These are phyloP conservation scores for Heterobasidion occidentale DNA, from an alignment of 1,284 basidiomycete species.

Conservation along the genomic window DNA sequence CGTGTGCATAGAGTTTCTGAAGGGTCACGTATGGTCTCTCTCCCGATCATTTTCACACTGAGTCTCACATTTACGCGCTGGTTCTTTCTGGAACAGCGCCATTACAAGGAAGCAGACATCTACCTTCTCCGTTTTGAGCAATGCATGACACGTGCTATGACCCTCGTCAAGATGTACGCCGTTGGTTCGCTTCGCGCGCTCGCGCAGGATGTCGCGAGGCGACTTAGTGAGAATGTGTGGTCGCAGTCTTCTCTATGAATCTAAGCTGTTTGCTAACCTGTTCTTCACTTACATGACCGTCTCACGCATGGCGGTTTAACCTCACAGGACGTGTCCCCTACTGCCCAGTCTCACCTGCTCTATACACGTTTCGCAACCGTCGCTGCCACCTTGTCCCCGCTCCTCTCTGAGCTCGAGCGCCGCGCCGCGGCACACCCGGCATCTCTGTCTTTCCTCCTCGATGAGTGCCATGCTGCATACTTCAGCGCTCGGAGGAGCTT, in stretches of 20 bases:
- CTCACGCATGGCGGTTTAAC: background rate
- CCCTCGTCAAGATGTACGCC: slow-evolving; percentile 91
- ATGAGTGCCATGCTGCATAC: slow-evolving; percentile 82
- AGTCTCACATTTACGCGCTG: background rate
- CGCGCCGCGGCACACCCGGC: slow-evolving; percentile 65
- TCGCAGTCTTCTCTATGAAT: too few species aligned
- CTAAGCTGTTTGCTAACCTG: background rate
- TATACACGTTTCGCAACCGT: slow-evolving; percentile 82
- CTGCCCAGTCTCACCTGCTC: slow-evolving; percentile 76
- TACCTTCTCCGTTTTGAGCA: slow-evolving; percentile 92
- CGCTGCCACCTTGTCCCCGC: slow-evolving; percentile 62
- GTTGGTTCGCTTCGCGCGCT: slow-evolving; percentile 74
- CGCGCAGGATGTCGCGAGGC: slow-evolving; percentile 64
- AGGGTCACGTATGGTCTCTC: slow-evolving; percentile 60
- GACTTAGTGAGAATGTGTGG: slow-evolving; percentile 64
- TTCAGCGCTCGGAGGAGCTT: slow-evolving; percentile 66
- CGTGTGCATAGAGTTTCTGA: slow-evolving; percentile 85
- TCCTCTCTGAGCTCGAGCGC: slow-evolving; percentile 79
- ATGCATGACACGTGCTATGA: slow-evolving; percentile 94
- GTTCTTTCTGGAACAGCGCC: slow-evolving; percentile 44
- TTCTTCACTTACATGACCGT: slow-evolving; percentile 1
- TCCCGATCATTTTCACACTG: background rate
- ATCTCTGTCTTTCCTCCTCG: slow-evolving; percentile 68
- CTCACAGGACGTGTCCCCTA: slow-evolving; percentile 68
- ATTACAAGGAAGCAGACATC: slow-evolving; percentile 85